Evolutionary conservation across 1,139 yeast genomes (phyloP).

Genomic region (Candida glucosophila): DNA sequence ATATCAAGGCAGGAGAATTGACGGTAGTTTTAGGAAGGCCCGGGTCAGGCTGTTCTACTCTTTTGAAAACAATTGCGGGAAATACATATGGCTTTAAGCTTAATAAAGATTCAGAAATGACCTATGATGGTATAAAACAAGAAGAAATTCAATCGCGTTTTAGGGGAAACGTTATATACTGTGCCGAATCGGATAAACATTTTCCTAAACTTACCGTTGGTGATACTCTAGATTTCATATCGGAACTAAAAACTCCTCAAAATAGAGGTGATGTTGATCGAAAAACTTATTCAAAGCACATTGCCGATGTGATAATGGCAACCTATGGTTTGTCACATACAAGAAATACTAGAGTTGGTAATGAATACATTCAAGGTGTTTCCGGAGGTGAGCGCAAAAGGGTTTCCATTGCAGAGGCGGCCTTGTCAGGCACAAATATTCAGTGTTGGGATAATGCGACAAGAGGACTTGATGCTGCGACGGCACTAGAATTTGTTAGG

Average conservation of each 20-base stretch:
- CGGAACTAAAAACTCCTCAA: slow-evolving; percentile 33
- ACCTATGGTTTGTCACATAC: slow-evolving; percentile 31
- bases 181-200: slow-evolving; percentile 46
- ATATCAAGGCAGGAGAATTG: slow-evolving; percentile 25
- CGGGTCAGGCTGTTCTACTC: slow-evolving; percentile 29
- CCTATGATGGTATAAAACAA: slow-evolving; percentile 45
- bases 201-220: slow-evolving; percentile 47
- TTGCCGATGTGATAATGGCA: slow-evolving; percentile 36
- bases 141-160: slow-evolving; percentile 37
- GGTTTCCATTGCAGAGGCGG: slow-evolving; percentile 36
- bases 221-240: slow-evolving; percentile 40
- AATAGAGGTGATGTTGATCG: slow-evolving; percentile 31
- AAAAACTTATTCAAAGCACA: slow-evolving; percentile 31
- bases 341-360: slow-evolving; percentile 27
- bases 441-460: slow-evolving; percentile 61
- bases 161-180: slow-evolving; percentile 42
- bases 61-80: slow-evolving; percentile 25
- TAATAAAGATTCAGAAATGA: slow-evolving; percentile 17
- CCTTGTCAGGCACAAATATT: slow-evolving; percentile 26
- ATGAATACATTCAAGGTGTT: slow-evolving; percentile 29
- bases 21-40: slow-evolving; percentile 31
- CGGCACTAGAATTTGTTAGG: slow-evolving; percentile 62
- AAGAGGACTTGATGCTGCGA: slow-evolving; percentile 53
- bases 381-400: slow-evolving; percentile 40
- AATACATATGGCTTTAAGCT: slow-evolving; percentile 28